Evolutionary conservation across 768 basidiomycete genomes (phyloP).

Genomic region (Russula dissimulans): DNA sequence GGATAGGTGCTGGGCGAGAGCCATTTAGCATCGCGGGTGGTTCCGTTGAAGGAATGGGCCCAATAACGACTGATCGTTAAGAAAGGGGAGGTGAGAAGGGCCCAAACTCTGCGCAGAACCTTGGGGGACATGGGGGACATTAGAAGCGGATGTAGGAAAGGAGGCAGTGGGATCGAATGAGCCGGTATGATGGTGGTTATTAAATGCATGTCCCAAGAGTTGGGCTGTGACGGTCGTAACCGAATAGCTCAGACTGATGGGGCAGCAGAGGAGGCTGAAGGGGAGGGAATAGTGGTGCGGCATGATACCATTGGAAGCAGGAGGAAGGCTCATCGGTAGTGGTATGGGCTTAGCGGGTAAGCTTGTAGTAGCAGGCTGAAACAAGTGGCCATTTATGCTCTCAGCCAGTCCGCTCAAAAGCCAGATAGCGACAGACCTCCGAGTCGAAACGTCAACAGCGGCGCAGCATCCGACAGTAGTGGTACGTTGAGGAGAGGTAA

Average conservation of each 20-base stretch:
- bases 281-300: neutral
- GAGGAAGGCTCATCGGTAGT: neutral
- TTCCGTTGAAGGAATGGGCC: neutral
- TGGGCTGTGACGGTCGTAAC: neutral
- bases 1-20: neutral
- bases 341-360: neutral
- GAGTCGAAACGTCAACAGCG: neutral
- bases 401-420: too few relatives aligned
- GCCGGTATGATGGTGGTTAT: neutral
- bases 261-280: neutral
- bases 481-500: too few relatives aligned
- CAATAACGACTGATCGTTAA: neutral
- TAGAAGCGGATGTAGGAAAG: neutral
- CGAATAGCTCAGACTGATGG: neutral
- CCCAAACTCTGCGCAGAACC: neutral
- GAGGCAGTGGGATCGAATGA: neutral
- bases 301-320: neutral
- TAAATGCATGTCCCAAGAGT: neutral
- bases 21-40: neutral
- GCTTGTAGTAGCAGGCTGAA: neutral
- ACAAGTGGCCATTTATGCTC: neutral
- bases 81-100: neutral
- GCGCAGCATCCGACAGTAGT: neutral
- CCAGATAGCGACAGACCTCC: too few relatives aligned
- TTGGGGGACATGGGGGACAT: neutral